Evolutionary conservation across 305 asterid genomes (phyloP), one percentile per base, ranked within the genome.

Genomic region (Ilex paraguariensis): DNA sequence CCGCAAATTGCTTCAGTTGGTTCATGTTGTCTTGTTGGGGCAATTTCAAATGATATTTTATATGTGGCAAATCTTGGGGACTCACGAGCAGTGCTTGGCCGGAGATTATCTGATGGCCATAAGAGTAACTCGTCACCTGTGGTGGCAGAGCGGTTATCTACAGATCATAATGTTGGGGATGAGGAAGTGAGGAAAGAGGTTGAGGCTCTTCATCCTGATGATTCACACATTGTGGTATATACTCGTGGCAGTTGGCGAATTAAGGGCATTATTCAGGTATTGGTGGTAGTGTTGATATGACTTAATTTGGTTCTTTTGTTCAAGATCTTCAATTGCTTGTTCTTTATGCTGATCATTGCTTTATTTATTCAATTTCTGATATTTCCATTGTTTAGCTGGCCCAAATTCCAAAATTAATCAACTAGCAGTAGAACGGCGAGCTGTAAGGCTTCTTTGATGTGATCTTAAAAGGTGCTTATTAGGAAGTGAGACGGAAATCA

Each of bases 11-110:
- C 57, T 15, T 15, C 57, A 8, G 57, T 17, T 54, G 57, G 57
- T 6, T 54, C 57, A 0, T 54, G 57, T 15, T 54, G 57, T 28
- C 32, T 54, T 15, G 57, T 54, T 54, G 57, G 57, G n/a, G 57
- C 32, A 7, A 54, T 54, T 7, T n/a, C 30, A 6, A 15, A 54
- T 9, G 31, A 11, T 8, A 5, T 28, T n/a, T 14, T 54, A 6
- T 54, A 15, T 14, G 32, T 54, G 30, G 57, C 57, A 9, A 54
- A 54, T 54, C 57, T 54, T 54, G 57, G 21, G 32, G 57, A 17
- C 32, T 50, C 54, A 0, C 28, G 57, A 7, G 57, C 32, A 15
- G 57, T 54, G 32, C 31, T n/a, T 54, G 57, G 57, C 4, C 4
- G 42, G 6, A 36, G 42, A 36, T 5, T 4, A 3, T 36, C 42